Evolutionary conservation across 805 yeast species (phyloP).

Genomic region (Yamadazyma sp.): DNA sequence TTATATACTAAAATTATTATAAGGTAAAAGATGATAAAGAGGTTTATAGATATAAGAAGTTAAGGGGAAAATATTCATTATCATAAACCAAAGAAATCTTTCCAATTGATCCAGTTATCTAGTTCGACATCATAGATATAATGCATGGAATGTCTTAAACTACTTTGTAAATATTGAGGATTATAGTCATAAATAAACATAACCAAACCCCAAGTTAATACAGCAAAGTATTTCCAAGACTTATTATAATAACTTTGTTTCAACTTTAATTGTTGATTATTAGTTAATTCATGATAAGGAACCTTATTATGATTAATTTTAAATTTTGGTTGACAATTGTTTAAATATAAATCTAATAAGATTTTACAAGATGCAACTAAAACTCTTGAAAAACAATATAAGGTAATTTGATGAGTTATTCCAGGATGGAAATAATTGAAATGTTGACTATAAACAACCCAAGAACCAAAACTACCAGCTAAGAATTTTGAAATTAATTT

Average conservation of each 20-base stretch:
- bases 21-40: not conserved
- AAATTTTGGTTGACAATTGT: constrained; percentile 31
- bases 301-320: constrained; percentile 4
- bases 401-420: constrained; percentile 70
- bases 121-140: constrained; percentile 64
- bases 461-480: constrained; percentile 40
- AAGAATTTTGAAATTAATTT: constrained; percentile 28
- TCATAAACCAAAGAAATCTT: constrained; percentile 40
- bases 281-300: constrained; percentile 22
- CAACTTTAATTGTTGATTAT: constrained; percentile 31
- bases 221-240: constrained; percentile 60
- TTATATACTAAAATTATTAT: not conserved
- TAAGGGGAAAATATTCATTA: not conserved
- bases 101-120: constrained; percentile 47
- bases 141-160: constrained; percentile 66
- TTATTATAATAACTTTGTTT: constrained; percentile 26
- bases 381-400: constrained; percentile 70
- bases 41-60: not conserved
- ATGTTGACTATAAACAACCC: constrained; percentile 44
- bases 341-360: constrained; percentile 36
- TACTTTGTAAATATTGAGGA: constrained; percentile 58
- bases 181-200: constrained; percentile 68
- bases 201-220: constrained; percentile 68
- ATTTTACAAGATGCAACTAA: constrained; percentile 58
- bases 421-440: constrained; percentile 43